phyloP scores from a whole-genome alignment of 176 grass and related monocot species.

The Triticum aestivum region DNA sequence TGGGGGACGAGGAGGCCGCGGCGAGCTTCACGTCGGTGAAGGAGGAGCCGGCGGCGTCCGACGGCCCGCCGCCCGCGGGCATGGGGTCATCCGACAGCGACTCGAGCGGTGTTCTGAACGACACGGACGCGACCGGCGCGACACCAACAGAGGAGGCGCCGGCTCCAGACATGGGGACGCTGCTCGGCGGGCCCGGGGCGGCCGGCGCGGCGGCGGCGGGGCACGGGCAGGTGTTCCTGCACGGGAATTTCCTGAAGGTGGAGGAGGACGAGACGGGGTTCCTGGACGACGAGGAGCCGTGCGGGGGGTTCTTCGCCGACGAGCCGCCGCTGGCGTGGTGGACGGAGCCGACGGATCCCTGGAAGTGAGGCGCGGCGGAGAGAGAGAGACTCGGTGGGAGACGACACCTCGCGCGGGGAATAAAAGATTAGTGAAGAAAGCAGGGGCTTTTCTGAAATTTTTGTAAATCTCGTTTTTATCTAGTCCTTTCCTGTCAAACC shows the following conservation, averaged over 20 bases:
- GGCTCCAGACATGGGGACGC: not conserved
- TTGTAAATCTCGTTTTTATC: conserved; percentile 36
- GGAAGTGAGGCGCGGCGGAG: conserved; percentile 31
- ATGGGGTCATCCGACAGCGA: conserved; percentile 71
- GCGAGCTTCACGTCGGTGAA: conserved; percentile 74
- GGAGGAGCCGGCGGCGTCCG: conserved; percentile 50
- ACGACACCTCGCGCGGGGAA: not conserved
- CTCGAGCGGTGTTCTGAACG: conserved; percentile 67
- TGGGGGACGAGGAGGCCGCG: conserved; percentile 44
- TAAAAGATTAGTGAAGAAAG: conserved; percentile 20
- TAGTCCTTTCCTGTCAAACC: conserved; percentile 2
- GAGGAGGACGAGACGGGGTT: conserved; percentile 67
- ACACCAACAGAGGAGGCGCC: conserved; percentile 1
- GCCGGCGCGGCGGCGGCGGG: not conserved
- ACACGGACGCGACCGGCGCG: conserved; percentile 28
- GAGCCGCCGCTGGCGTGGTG: conserved; percentile 74
- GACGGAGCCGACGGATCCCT: conserved; percentile 52
- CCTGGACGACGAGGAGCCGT: conserved; percentile 58
- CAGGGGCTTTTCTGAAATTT: conserved; percentile 36
- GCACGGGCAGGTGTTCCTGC: conserved; percentile 36
- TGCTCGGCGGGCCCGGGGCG: not conserved
- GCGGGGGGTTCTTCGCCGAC: conserved; percentile 62
- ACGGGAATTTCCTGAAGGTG: conserved; percentile 50
- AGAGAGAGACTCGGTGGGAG: not conserved
- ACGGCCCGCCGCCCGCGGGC: conserved; percentile 27